A percentile compares a stretch with the other conserved stretches of the same genome.
Evolutionary conservation across 75 land plant genomes (phyloP).

Genomic region (Azolla pinnata): DNA sequence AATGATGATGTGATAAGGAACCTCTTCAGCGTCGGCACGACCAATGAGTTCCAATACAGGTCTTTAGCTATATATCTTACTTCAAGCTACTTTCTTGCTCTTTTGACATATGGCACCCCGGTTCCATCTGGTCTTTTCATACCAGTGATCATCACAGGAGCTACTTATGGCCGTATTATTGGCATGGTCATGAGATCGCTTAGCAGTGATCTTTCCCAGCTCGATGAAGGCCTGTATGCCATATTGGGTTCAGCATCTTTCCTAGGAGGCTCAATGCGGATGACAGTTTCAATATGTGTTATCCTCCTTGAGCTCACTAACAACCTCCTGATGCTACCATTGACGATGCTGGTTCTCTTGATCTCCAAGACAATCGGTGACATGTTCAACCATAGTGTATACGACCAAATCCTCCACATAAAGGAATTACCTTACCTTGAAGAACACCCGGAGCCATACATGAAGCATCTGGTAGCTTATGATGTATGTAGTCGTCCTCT

Average conservation of each 20-base stretch:
- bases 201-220: constrained; percentile 13
- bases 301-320: constrained; percentile 87
- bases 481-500: constrained; percentile 70
- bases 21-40: constrained; percentile 46
- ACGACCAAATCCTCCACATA: constrained; percentile 57
- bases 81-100: constrained; percentile 39
- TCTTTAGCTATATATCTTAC: constrained; percentile 43
- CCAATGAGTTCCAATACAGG: constrained; percentile 32
- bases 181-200: constrained; percentile 51
- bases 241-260: constrained; percentile 85
- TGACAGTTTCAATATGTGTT: constrained; percentile 90
- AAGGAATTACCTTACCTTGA: constrained; percentile 77
- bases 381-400: constrained; percentile 60
- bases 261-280: constrained; percentile 94
- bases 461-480: constrained; percentile 69
- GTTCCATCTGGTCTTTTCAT: constrained; percentile 69
- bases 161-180: constrained; percentile 73
- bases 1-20: constrained; percentile 69
- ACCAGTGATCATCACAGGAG: constrained; percentile 82
- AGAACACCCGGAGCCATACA: constrained; percentile 74
- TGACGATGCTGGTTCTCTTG: constrained; percentile 85
- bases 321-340: constrained; percentile 64
- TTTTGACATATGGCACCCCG: constrained; percentile 68
- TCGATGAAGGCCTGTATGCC: constrained; percentile 76
- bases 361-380: constrained; percentile 89